These are phyloP conservation scores for Neohortaea acidophila DNA, from an alignment of 495 filamentous ascomycete species.

Conservation along the genomic window DNA sequence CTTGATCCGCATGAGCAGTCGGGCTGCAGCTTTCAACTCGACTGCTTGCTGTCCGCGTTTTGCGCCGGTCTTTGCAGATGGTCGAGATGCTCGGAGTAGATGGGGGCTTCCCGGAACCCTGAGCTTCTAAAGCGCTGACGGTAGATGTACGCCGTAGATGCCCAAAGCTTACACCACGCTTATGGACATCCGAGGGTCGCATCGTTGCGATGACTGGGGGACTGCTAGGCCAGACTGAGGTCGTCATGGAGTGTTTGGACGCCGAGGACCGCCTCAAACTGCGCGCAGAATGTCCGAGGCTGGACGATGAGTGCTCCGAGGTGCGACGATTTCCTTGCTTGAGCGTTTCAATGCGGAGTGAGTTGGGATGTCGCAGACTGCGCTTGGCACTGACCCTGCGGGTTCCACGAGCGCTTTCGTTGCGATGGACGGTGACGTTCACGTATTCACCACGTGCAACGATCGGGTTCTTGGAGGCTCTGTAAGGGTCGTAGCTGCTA, in stretches of 20 bases:
- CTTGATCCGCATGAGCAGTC: conserved; percentile 7
- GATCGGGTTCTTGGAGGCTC: conserved; percentile 43
- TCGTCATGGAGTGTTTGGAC: conserved; percentile 31
- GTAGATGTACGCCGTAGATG: conserved; percentile 34
- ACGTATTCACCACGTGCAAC: conserved; percentile 34
- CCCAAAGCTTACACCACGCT: conserved; percentile 67
- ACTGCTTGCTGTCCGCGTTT: conserved; percentile 6
- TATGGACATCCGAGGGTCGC: conserved; percentile 45
- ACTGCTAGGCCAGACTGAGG: conserved; percentile 43
- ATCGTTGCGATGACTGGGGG: conserved; percentile 34
- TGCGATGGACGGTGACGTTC: conserved; percentile 53
- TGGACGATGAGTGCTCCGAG: conserved; percentile 12
- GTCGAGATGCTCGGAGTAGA: conserved; percentile 18
- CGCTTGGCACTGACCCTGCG: conserved; percentile 10
- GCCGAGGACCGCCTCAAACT: conserved; percentile 20
- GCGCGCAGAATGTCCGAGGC: conserved; percentile 13
- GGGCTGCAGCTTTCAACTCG: conserved; percentile 10
- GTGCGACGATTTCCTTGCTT: conserved; percentile 12
- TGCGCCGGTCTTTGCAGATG: conserved; percentile 4
- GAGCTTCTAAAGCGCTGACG: conserved; percentile 14
- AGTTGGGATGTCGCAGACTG: conserved; percentile 23
- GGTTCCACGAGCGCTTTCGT: conserved; percentile 17
- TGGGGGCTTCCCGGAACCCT: conserved; percentile 3
- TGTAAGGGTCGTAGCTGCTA: conserved; percentile 68
- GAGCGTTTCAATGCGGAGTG: conserved; percentile 20